Evolutionary conservation across 306 rosid species (phyloP), one percentile per base, ranked within the genome.

Genomic region (Sesbania bispinosa): DNA sequence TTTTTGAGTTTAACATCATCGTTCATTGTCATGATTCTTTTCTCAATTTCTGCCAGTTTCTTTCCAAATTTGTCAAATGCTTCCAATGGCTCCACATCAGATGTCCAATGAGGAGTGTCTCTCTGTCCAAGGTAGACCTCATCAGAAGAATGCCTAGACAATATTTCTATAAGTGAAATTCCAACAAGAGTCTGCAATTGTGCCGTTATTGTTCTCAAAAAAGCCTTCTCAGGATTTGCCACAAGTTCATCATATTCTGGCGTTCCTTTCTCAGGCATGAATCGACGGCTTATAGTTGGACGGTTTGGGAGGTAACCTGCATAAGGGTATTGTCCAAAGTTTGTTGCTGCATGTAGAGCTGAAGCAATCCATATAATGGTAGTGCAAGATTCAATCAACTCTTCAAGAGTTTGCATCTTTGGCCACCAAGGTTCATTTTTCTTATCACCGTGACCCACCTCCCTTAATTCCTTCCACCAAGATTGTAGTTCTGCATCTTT

Each of bases 391-490:
- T 87, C 82, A 0, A 79, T 47, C 3, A 87, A 52, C 2, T 87
- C 85, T 23, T 78, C 45, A 1, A 46, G 7, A 1, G 68, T 87
- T 11, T 85, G 65, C 88, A 87, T 78, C 19, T 76, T 82, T 20
- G 88, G 86, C 92, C 92, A 87, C 92, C 89, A 82, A 4, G 80
- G 68, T 46, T 87, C 83, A 3, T 85, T n/a, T 78, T 87, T 85
- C 85, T 78, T 82, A 79, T 87, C 89, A 15, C 87, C 86, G 6
- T 87, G 89, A 18, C 92, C 92, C 18, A 58, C 41, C 19, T 82
- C 85, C 55, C 73, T 69, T 27, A 87, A 29, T 42, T 87, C 92
- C 54, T 82, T 78, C 92, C 92, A 87, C 92, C 92, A 87, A 24
- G 77, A 54, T 57, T 83, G 88, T 10, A 85, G 89, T 43, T 87